Evolutionary conservation across 1,139 yeast species (phyloP).

Genomic region (Blastobotrys petasosporus): DNA sequence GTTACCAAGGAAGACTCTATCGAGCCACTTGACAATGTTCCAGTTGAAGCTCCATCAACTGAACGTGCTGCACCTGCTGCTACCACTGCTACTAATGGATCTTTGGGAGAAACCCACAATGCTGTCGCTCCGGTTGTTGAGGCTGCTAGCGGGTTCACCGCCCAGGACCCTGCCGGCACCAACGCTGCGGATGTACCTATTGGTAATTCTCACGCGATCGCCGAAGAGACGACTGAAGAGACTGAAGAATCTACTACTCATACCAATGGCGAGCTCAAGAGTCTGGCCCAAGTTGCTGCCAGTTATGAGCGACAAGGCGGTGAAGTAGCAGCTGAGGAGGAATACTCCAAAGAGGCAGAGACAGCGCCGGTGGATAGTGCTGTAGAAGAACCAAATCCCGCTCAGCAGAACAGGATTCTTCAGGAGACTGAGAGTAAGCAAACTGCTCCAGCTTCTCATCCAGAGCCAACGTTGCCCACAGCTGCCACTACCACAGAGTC

Average conservation of each 20-base stretch:
- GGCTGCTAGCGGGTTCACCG: not conserved
- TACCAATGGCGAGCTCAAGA: not conserved
- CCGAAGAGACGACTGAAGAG: slow-evolving; percentile 5
- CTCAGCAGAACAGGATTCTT: not conserved
- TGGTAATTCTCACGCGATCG: too few species aligned
- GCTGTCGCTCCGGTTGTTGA: slow-evolving; percentile 2
- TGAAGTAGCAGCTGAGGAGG: slow-evolving; percentile 7
- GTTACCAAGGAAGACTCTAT: too few species aligned
- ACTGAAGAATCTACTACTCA: not conserved
- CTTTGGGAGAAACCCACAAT: not conserved
- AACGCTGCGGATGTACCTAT: too few species aligned
- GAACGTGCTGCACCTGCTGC: too few species aligned
- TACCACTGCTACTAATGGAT: too few species aligned
- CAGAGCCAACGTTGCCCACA: too few species aligned
- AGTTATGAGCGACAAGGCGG: slow-evolving; percentile 4
- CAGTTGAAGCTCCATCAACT: not conserved
- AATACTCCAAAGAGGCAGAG: slow-evolving; percentile 2
- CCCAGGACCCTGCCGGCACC: not conserved
- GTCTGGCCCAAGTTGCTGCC: not conserved
- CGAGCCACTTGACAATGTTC: too few species aligned
- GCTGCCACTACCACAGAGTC: too few species aligned
- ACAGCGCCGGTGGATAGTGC: not conserved
- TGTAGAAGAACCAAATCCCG: not conserved
- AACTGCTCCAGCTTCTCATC: too few species aligned
- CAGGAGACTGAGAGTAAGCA: too few species aligned